Evolutionary conservation across 2,329 filamentous ascomycete genomes (phyloP), one percentile per base, ranked within the genome.

Genomic region (Pseudogymnoascus destructans): DNA sequence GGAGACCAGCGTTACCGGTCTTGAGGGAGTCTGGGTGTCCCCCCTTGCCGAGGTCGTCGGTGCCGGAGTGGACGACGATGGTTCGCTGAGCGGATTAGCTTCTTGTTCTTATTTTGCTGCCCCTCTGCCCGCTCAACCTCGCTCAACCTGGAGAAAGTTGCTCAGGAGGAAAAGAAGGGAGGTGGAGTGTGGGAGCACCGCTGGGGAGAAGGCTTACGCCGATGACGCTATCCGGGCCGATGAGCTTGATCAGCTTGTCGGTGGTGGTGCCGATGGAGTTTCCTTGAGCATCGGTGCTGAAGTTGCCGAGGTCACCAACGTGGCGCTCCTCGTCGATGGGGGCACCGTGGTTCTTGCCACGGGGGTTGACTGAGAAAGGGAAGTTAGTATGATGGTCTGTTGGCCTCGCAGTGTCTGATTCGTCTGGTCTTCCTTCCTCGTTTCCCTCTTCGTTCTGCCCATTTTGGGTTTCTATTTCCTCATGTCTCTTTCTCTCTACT

Each of bases 301-400:
- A 83, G 85, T 98, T 98, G 72, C 93, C 93, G 66, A 98, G 79
- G 75, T 97, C 93, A 75, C 93, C 93, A 65, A 97, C 93, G 77
- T 98, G 93, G 74, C 93, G 91, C 69, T 82, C 80, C 64, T 84
- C 79, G 74, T 96, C 92, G 32, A 75, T 71, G 67, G 89, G 93
- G 70, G 86, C 87, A 71, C 93, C 93, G 79, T 98, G 93, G 67
- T 81, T 85, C 83, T 95, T 95, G 79, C 79, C 78, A 77, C 87
- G 82, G 67, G 93, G 93, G 85, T 98, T 98, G 87, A 96, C 90
- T 95, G 60, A 55, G 6, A 11, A 10, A 19, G 36, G 36, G 36
- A n/a, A 30, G 33, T 57, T 35, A 55, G 54, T 36, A 36, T 13
- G 33, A 35, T 35, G 49, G 55, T 46, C 36, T 60, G 62, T 55